phyloP scores from a whole-genome alignment of 2,329 filamentous ascomycete genomes.

The Ramularia endophylla region DNA sequence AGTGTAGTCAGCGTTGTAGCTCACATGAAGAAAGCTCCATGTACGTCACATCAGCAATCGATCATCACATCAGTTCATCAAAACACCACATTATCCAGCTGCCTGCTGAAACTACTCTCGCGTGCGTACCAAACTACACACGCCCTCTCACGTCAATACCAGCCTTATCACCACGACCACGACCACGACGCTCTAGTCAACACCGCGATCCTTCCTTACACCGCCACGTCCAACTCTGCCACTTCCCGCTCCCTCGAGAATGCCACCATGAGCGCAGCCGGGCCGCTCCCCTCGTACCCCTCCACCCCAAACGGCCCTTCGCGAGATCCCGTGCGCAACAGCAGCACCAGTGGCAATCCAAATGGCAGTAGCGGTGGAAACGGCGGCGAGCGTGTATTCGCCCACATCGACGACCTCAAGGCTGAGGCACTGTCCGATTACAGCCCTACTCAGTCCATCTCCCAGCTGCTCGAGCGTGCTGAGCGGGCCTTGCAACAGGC shows the following conservation, averaged over 20 bases:
- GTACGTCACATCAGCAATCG: too few species aligned
- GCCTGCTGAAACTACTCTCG: not conserved
- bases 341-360: not conserved
- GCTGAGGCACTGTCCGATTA: slow-evolving; percentile 34
- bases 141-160: not conserved
- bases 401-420: slow-evolving; percentile 40
- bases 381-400: slow-evolving; percentile 23
- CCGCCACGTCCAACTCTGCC: not conserved
- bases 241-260: slow-evolving; percentile 4
- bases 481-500: slow-evolving; percentile 44
- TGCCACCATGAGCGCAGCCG: slow-evolving; percentile 36
- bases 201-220: too few species aligned
- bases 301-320: not conserved
- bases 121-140: not conserved
- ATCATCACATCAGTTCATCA: too few species aligned
- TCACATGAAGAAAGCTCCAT: too few species aligned
- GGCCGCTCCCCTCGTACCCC: slow-evolving; percentile 11
- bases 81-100: too few species aligned
- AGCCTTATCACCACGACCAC: not conserved
- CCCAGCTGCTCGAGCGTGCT: slow-evolving; percentile 36
- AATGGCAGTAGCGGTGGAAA: slow-evolving; percentile 10
- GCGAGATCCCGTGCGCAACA: slow-evolving; percentile 1
- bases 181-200: not conserved
- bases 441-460: slow-evolving; percentile 20
- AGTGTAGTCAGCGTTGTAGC: too few species aligned